Base-by-base conservation (phyloP, 345 rosid genomes). In the Salix exigua region DNA sequence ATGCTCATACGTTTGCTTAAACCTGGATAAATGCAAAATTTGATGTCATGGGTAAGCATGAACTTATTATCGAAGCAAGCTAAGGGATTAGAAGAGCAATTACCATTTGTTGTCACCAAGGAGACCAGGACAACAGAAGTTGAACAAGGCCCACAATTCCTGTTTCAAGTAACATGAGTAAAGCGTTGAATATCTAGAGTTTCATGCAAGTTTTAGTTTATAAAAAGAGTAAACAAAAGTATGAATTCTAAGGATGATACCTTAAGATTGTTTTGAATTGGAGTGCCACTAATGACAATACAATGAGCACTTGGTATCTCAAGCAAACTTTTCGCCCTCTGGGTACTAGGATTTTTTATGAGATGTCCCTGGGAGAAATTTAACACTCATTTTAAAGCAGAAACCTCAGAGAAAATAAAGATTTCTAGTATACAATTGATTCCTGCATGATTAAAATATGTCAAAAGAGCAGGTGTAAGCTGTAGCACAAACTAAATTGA, bases 91-190 rank as follows among this genome's bases (percentile, higher is more conserved):
- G 74, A 70, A 79, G 79, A 72, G 68, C 38, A 71, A 62, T 79
- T 88, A 96, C 98, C 92, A 85, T 64, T 92, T 93, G 80, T 89
- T 79, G 82, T 96, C 99, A 72, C 94, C 97, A 53, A 96, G 84
- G 76, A 96, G 82, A 70, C 82, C 89, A 73, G 99, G 99, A 75
- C 97, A 96, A 79, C 94, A 88, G 78, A 96, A 96, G 88, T 93
- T 89, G 82, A 96, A 96, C 80, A 96, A 82, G 66, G 99, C 96
- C 99, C 99, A 96, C 37, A 96, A 68, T 86, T 96, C 99, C 98
- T 96, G 46, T 79, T 73, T 77, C 66, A 71, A 79, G 26, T 16
- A 75, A 80, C 75, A 74, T 42, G 35, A 60, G 10, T 23, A 23
- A 14, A 17, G 5, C 3, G 58, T 53, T 26, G 21, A 50, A 33